Conservation (phyloP, 805 yeast species). For the Starmerella powellii region DNA sequence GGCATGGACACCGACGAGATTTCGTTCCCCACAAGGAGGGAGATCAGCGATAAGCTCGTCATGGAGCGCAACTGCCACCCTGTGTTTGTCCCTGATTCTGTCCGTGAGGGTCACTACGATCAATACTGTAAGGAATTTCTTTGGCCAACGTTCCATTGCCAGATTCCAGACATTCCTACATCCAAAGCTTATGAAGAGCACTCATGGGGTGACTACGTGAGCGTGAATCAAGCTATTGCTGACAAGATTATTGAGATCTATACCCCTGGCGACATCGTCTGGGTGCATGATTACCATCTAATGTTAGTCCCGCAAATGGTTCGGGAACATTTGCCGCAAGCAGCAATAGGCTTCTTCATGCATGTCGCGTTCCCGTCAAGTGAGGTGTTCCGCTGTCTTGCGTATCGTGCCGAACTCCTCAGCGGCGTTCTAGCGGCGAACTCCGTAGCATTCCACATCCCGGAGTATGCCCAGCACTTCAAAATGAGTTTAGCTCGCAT, state of each 20-base stretch:
- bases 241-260: constrained; percentile 57
- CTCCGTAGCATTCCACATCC: constrained; percentile 77
- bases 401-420: constrained; percentile 66
- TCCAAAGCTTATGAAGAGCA: constrained; percentile 92
- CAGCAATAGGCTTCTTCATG: constrained; percentile 79
- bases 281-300: constrained; percentile 93
- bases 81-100: constrained; percentile 61
- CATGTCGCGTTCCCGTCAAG: constrained; percentile 93
- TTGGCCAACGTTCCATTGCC: constrained; percentile 93
- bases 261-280: constrained; percentile 62
- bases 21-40: constrained; percentile 41
- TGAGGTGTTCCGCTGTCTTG: constrained; percentile 88
- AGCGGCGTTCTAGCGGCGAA: constrained; percentile 84
- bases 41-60: constrained; percentile 39
- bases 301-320: constrained; percentile 78
- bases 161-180: constrained; percentile 88
- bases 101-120: constrained; percentile 81
- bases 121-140: constrained; percentile 86
- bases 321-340: constrained; percentile 60
- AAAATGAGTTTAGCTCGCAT: constrained; percentile 78
- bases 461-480: constrained; percentile 88
- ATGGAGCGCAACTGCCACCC: constrained; percentile 39
- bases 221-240: constrained; percentile 68
- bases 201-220: constrained; percentile 76
- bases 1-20: constrained; percentile 85